These are phyloP conservation scores for Colletotrichum endophyticum DNA, from an alignment of 2,329 filamentous ascomycete species.

Conservation along the genomic window DNA sequence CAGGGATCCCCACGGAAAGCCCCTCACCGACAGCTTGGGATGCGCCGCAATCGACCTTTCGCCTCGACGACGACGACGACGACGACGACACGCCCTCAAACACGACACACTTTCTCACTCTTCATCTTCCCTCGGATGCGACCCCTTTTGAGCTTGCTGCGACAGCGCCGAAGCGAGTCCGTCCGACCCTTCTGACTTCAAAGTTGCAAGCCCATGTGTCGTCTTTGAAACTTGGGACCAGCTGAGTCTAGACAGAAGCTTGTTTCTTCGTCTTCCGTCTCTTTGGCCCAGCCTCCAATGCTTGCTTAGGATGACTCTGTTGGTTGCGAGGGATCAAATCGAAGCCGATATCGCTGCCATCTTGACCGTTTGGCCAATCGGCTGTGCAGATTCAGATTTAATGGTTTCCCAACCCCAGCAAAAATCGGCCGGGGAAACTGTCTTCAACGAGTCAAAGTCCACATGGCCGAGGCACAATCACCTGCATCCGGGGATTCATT, in stretches of 20 bases:
- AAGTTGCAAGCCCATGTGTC: not conserved
- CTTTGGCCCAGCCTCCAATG: not conserved
- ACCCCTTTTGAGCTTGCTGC: not conserved
- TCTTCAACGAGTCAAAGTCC: not conserved
- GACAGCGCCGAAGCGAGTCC: not conserved
- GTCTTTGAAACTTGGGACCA: not conserved
- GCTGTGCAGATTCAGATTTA: not conserved
- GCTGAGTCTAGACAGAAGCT: conserved; percentile 6
- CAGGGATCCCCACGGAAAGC: not conserved
- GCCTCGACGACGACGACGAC: not conserved
- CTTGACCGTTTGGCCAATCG: not conserved
- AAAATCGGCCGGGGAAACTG: not conserved
- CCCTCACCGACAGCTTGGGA: not conserved
- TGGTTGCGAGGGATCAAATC: not conserved
- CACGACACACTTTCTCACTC: not conserved
- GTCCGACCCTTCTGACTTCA: not conserved
- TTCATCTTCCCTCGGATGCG: not conserved
- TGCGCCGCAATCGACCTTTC: not conserved
- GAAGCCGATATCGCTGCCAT: not conserved
- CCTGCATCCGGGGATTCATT: not conserved
- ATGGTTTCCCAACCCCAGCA: not conserved
- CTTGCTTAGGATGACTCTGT: not conserved
- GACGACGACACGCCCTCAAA: not conserved
- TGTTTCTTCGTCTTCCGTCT: not conserved
- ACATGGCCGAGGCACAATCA: not conserved